A percentile compares a stretch with the other conserved stretches of the same genome.
These are phyloP conservation scores for Oryza australiensis DNA, from an alignment of 176 grass and related monocot species.

Conservation along the genomic window DNA sequence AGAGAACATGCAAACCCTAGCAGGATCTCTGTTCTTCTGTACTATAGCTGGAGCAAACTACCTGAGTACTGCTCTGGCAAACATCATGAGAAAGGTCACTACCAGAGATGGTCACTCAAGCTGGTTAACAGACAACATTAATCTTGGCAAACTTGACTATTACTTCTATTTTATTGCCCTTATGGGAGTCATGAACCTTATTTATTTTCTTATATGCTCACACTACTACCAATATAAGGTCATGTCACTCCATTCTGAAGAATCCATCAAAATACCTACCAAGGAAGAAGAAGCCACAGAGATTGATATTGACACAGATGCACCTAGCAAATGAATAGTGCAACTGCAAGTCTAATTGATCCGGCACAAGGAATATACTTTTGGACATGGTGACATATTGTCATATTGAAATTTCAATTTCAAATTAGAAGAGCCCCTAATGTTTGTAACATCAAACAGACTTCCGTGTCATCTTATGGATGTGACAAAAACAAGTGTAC, in stretches of 20 bases:
- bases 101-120: constrained; percentile 29
- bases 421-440: neutral
- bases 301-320: neutral
- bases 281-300: constrained; percentile 36
- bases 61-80: constrained; percentile 49
- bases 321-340: constrained; percentile 22
- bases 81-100: constrained; percentile 54
- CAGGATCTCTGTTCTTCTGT: constrained; percentile 58
- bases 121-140: constrained; percentile 71
- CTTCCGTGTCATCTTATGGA: constrained; percentile 16
- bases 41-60: constrained; percentile 62
- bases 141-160: constrained; percentile 63
- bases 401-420: neutral
- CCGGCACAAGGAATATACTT: constrained; percentile 8
- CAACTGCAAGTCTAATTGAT: constrained; percentile 25
- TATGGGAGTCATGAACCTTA: constrained; percentile 52
- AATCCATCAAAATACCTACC: constrained; percentile 13
- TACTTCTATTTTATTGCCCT: constrained; percentile 63
- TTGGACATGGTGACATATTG: neutral
- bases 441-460: neutral
- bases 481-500: constrained; percentile 15
- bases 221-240: constrained; percentile 71
- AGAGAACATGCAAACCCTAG: constrained; percentile 73
- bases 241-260: constrained; percentile 41
- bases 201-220: constrained; percentile 69